Percentiles rank a stretch among this genome's conserved stretches.
These are phyloP conservation scores for Cladorrhinum sp. DNA, from an alignment of 2,329 filamentous ascomycete species.

Conservation along the genomic window DNA sequence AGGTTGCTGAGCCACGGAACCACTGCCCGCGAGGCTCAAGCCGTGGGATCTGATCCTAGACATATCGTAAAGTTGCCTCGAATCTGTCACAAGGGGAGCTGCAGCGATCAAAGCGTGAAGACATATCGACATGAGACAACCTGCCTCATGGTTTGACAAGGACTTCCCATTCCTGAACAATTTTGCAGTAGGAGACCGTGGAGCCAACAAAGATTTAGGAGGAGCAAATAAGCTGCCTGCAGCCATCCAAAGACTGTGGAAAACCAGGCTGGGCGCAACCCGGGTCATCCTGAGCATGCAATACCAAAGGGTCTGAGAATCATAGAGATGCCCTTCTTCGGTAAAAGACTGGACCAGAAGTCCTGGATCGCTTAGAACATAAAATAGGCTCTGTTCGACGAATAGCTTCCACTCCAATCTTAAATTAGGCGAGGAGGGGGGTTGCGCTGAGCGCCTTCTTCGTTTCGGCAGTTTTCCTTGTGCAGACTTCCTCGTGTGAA, in stretches of 20 bases:
- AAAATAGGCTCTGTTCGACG: constrained; percentile 62
- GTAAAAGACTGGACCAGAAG: constrained; percentile 57
- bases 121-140: constrained; percentile 56
- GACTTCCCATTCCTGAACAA: constrained; percentile 35
- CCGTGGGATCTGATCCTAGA: constrained; percentile 58
- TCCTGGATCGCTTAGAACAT: constrained; percentile 57
- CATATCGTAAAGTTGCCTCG: constrained; percentile 53
- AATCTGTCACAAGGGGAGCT: constrained; percentile 49
- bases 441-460: constrained; percentile 28
- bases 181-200: constrained; percentile 38
- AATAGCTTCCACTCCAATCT: constrained; percentile 57
- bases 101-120: constrained; percentile 61
- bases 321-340: constrained; percentile 48
- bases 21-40: constrained; percentile 46
- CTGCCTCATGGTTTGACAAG: constrained; percentile 49
- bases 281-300: constrained; percentile 59
- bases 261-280: constrained; percentile 55
- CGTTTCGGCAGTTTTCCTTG: constrained; percentile 35
- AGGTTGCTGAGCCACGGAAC: constrained; percentile 45
- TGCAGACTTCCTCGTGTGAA: constrained; percentile 29
- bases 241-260: constrained; percentile 63
- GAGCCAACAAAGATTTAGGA: constrained; percentile 43
- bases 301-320: constrained; percentile 62
- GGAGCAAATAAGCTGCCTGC: constrained; percentile 57
- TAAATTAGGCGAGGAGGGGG: constrained; percentile 34